Evolutionary conservation across 2,329 filamentous ascomycete species (phyloP).

Genomic region (Ploettnerulaceae sp.): DNA sequence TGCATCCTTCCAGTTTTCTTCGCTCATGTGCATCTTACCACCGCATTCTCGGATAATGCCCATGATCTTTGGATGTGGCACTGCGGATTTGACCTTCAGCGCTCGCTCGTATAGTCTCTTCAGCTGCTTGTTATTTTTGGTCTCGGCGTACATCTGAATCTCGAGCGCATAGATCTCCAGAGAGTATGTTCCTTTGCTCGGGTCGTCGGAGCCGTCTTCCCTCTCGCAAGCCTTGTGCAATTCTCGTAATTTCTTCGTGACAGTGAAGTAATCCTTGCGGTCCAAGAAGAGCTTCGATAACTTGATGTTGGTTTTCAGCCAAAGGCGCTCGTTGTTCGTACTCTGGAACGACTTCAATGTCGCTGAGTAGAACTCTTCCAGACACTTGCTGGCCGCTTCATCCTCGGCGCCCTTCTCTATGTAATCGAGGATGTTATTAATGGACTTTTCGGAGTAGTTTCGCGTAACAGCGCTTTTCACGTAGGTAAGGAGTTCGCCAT

Average conservation of each 20-base stretch:
- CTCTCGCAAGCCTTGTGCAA: slow-evolving; percentile 84
- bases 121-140: slow-evolving; percentile 93
- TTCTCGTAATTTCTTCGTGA: slow-evolving; percentile 80
- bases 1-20: slow-evolving; percentile 98
- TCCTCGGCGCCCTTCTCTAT: slow-evolving; percentile 85
- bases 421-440: slow-evolving; percentile 98
- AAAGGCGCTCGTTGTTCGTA: slow-evolving; percentile 94
- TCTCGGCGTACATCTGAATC: slow-evolving; percentile 98
- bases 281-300: slow-evolving; percentile 87
- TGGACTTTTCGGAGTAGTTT: slow-evolving; percentile 98
- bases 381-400: slow-evolving; percentile 68
- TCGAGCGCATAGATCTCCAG: slow-evolving; percentile 95
- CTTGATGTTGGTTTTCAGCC: slow-evolving; percentile 98
- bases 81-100: slow-evolving; percentile 88
- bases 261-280: slow-evolving; percentile 76
- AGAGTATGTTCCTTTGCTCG: slow-evolving; percentile 92
- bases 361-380: slow-evolving; percentile 92
- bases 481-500: slow-evolving; percentile 91
- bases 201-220: slow-evolving; percentile 82
- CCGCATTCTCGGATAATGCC: slow-evolving; percentile 97
- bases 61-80: slow-evolving; percentile 98
- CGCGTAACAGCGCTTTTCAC: slow-evolving; percentile 95
- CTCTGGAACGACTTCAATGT: slow-evolving; percentile 93
- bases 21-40: slow-evolving; percentile 99
- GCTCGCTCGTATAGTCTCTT: slow-evolving; percentile 90